Evolutionary conservation across 164 flowering plant species (phyloP), one percentile per base, ranked within the genome.

Genomic region (Aristolochia californica): DNA sequence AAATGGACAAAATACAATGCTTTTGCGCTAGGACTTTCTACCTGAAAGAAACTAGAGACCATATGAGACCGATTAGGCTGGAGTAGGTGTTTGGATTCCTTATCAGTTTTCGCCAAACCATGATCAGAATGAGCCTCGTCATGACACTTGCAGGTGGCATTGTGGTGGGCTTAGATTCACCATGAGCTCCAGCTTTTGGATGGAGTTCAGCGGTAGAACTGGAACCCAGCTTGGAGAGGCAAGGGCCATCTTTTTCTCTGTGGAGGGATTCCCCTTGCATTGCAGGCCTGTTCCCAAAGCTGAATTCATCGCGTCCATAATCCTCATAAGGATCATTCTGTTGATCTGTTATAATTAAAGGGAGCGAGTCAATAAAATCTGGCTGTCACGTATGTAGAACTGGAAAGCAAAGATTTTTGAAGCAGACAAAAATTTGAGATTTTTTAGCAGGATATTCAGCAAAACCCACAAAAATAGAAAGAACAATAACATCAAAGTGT

Each of bases 121-220:
- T 91, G 50, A 91, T 91, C 43, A 91, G 74, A 48, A 91, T 91
- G 30, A 91, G 91, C 58, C 95, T 76, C 18, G 96, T 91, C 94
- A 91, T 84, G 15, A 91, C 98, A 72, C 98, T 91, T 22, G 98
- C 73, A 17, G 97, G 96, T 0, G 97, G 97, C 97, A 91, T 85
- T 0, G 83, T 43, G 13, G 74, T 62, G 5, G 74, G 49, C 65
- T 73, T 78, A 5, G 78, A 2, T 0, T 71, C 84, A 18, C 62
- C 82, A 12, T 57, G 53, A 5, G 49, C 72, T 18, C 48, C 70
- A 11, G 62, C 24, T 64, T 83, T 83, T 1, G 87, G 95, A 40
- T 62, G 80, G 13, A 88, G 88, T 77, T 85, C 91, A 2, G 88
- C 40, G 0, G 90, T 85, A 20, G 93, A 85, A 77, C 85, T 85